Percentiles rank a stretch among this genome's conserved stretches.
phyloP scores from a whole-genome alignment of 2,329 filamentous ascomycete genomes.

The Scedosporium boydii region DNA sequence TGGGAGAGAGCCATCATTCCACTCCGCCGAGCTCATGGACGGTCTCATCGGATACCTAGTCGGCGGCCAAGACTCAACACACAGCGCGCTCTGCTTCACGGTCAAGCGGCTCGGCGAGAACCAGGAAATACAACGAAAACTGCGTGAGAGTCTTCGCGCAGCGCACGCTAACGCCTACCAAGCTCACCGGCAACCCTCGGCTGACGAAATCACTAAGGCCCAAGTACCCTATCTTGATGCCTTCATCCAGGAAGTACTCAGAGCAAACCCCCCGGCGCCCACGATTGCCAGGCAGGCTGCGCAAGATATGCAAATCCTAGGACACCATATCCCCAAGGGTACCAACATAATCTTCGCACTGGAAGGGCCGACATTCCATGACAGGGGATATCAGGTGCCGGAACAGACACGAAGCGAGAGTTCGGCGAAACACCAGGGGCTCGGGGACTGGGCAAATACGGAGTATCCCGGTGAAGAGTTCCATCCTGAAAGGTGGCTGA shows the following conservation, averaged over 20 bases:
- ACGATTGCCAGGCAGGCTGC: constrained; percentile 20
- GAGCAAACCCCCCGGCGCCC: constrained; percentile 17
- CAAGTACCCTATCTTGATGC: constrained; percentile 26
- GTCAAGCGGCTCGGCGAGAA: constrained; percentile 17
- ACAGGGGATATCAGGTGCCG: constrained; percentile 16
- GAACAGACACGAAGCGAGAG: constrained; percentile 18
- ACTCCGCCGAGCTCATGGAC: constrained; percentile 19
- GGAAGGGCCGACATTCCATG: constrained; percentile 18
- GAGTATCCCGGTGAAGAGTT: constrained; percentile 15
- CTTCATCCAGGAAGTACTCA: constrained; percentile 25
- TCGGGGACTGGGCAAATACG: constrained; percentile 20
- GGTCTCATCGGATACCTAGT: constrained; percentile 16
- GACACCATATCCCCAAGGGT: constrained; percentile 22
- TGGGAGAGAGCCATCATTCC: constrained; percentile 18
- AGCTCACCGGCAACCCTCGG: constrained; percentile 17
- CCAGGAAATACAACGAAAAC: constrained; percentile 13
- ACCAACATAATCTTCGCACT: constrained; percentile 20
- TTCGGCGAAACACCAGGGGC: constrained; percentile 14
- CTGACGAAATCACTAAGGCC: constrained; percentile 18
- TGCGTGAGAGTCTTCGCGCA: constrained; percentile 16
- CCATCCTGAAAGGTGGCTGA: constrained; percentile 28
- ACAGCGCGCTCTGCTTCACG: constrained; percentile 14
- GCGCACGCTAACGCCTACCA: constrained; percentile 13
- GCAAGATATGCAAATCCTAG: constrained; percentile 23
- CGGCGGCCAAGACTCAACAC: constrained; percentile 17